Evolutionary conservation across 2,329 filamentous ascomycete species (phyloP), one percentile per base, ranked within the genome.

Genomic region (Monilinia laxa): DNA sequence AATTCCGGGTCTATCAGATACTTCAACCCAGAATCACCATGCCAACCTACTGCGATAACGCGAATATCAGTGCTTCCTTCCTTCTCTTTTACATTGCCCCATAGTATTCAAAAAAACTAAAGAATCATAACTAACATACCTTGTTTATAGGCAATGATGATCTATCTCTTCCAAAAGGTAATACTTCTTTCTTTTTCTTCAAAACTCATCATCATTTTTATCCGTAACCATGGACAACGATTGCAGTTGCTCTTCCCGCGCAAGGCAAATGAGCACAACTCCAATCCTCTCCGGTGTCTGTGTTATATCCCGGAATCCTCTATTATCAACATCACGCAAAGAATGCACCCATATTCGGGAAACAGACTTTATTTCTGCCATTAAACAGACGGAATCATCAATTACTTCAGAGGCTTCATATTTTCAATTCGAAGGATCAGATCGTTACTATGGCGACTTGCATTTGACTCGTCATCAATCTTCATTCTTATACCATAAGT

Each of bases 131-230:
- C 78, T 68, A 56, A 71, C 54, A 18, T 38, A 54, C 38, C 64
- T 60, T 57, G 42, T 42, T 54, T 57, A n/a, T 68, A 88, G 86
- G 79, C 63, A 87, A 84, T 70, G 86, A 89, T 73, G 86, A 89
- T 71, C 76, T 89, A 70, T 88, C 85, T 58, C 80, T 89, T 25
- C 86, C 86, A 38, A 89, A 89, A 79, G 86, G 85, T 87, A 81
- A 65, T 25, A 28, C 35, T 60, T 62, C 25, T 69, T 57, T 62
- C 54, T 62, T 68, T 62, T 67, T 60, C 40, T 62, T 57, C 38
- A 55, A 49, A 57, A 64, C 55, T 58, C 23, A 53, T 60, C 47
- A 60, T 65, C 63, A 65, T 52, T 53, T 45, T 54, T 38, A 54
- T 65, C 45, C 31, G 47, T 65, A 62, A 54, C 51, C 52, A 64